Evolutionary conservation across 495 filamentous ascomycete species (phyloP).

Genomic region (Letharia lupina): DNA sequence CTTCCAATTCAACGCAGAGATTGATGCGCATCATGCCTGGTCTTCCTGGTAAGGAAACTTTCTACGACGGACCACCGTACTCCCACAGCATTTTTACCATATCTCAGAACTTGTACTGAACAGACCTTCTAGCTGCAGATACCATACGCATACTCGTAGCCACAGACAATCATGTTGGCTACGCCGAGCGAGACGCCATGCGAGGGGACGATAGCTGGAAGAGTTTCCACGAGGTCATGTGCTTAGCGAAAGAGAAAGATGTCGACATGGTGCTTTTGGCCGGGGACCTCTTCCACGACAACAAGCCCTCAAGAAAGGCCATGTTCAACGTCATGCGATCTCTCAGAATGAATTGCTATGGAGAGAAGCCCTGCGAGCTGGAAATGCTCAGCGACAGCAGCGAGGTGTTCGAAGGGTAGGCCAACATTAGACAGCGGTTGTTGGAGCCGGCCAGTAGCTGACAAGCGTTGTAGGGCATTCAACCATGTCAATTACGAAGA

Average conservation of each 20-base stretch:
- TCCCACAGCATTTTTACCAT: no score
- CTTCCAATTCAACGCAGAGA: background rate
- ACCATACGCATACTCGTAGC: constrained; percentile 91
- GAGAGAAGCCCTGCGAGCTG: constrained; percentile 89
- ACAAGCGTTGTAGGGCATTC: constrained; percentile 47
- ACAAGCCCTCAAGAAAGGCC: constrained; percentile 90
- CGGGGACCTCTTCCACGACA: constrained; percentile 96
- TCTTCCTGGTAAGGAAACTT: constrained; percentile 13
- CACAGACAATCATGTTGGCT: constrained; percentile 96
- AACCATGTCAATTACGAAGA: constrained; percentile 97
- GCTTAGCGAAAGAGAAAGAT: constrained; percentile 73
- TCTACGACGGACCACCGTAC: background rate
- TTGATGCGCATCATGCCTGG: constrained; percentile 16
- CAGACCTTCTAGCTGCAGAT: constrained; percentile 53
- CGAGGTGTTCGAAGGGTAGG: constrained; percentile 67
- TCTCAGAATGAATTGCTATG: constrained; percentile 84
- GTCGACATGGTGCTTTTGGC: constrained; percentile 95
- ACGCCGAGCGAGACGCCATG: constrained; percentile 84
- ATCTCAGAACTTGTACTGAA: background rate
- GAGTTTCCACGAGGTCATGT: constrained; percentile 93
- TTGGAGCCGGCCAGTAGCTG: background rate
- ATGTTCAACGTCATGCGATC: constrained; percentile 97
- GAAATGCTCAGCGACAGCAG: constrained; percentile 89
- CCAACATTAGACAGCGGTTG: background rate
- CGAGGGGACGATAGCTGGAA: constrained; percentile 96